Conservation (phyloP, 176 grass and related monocot species). For the Oryza meridionalis region DNA sequence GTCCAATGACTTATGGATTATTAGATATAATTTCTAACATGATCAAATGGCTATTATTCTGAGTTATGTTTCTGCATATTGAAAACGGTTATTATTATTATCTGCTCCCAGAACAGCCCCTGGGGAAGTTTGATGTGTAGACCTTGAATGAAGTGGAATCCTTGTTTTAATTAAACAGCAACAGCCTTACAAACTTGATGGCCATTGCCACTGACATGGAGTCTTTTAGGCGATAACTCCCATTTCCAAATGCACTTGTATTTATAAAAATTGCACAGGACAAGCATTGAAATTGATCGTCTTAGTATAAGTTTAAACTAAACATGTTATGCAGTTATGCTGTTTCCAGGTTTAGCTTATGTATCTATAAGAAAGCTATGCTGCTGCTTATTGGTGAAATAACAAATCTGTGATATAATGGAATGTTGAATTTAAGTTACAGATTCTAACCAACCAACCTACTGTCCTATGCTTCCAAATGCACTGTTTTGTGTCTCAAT, state of each 20-base stretch:
- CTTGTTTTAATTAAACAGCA: not conserved
- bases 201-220: not conserved
- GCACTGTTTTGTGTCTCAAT: not conserved
- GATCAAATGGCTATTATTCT: not conserved
- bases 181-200: not conserved
- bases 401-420: not conserved
- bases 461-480: not conserved
- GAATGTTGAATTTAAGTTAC: not conserved
- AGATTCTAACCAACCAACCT: not conserved
- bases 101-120: not conserved
- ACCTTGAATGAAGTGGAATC: no score
- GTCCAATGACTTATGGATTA: not conserved
- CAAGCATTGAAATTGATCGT: no score
- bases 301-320: no score
- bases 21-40: not conserved
- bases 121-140: not conserved
- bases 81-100: not conserved
- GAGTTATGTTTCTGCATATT: constrained; percentile 4
- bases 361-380: not conserved
- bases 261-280: not conserved
- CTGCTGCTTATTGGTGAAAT: not conserved
- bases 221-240: not conserved
- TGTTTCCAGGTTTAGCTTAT: not conserved
- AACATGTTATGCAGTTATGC: not conserved
- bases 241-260: not conserved